These are phyloP conservation scores for Trichosporon ovoides DNA, from an alignment of 1,284 basidiomycete genomes.

Conservation along the genomic window DNA sequence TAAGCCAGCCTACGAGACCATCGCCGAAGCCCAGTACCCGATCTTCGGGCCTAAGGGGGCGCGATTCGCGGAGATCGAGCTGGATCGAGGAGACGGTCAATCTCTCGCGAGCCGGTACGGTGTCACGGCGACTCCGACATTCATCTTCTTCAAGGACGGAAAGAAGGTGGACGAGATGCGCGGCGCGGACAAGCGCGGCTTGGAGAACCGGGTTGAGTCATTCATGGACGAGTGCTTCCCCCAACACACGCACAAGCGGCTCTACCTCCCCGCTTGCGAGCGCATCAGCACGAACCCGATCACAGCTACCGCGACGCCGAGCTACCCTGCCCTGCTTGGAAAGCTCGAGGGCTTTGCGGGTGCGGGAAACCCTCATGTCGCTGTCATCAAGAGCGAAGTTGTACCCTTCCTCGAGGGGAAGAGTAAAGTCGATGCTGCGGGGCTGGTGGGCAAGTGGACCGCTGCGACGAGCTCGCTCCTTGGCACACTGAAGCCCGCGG, in stretches of 20 bases:
- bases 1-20: conserved; percentile 58
- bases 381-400: conserved; percentile 53
- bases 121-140: conserved; percentile 76
- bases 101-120: conserved; percentile 61
- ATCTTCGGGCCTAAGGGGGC: conserved; percentile 37
- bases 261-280: conserved; percentile 61
- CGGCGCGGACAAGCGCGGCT: conserved; percentile 54
- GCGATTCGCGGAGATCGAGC: conserved; percentile 71
- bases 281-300: conserved; percentile 68
- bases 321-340: conserved; percentile 58
- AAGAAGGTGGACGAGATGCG: conserved; percentile 71
- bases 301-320: conserved; percentile 64
- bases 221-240: conserved; percentile 53
- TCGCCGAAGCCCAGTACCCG: conserved; percentile 29
- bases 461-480: conserved; percentile 54
- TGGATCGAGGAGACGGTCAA: conserved; percentile 61
- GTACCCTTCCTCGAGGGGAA: conserved; percentile 63
- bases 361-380: conserved; percentile 47
- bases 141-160: conserved; percentile 73
- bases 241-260: conserved; percentile 62
- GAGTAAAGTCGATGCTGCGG: conserved; percentile 28
- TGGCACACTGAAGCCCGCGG: conserved; percentile 54
- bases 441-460: conserved; percentile 50
- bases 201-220: conserved; percentile 36
- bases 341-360: conserved; percentile 60